Base-by-base conservation (phyloP, 345 rosid genomes). In the Adansonia digitata region DNA sequence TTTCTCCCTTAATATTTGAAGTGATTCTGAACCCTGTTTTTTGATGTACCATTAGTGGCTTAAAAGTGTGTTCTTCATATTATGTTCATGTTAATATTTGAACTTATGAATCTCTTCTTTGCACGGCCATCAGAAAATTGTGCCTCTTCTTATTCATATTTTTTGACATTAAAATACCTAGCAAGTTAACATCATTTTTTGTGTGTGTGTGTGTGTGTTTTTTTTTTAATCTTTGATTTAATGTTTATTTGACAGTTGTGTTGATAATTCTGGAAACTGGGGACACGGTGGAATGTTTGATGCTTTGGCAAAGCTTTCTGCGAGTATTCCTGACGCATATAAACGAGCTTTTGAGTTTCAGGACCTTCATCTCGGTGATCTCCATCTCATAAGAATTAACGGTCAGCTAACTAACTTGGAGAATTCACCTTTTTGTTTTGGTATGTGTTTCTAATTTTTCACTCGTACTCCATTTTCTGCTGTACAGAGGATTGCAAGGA, bases 181-280 rank as follows among this genome's bases (percentile, higher is more conserved):
- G 72, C 56, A 46, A 46, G 56, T 15, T 45, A 27, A 68, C 52
- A 17, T 27, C 24, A 8, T 22, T 2, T 66, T 4, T 62, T n/a
- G n/a, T n/a, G n/a, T n/a, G n/a, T n/a, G n/a, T n/a, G n/a, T n/a
- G n/a, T n/a, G n/a, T n/a, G n/a, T n/a, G n/a, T n/a, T 22, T 27
- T 24, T 10, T 14, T 40, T 26, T 8, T 61, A 31, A 29, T 17
- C 24, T 12, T 67, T 65, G 74, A 52, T 53, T 82, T 40, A 62
- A 78, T 75, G 37, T 7, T 42, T 64, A 39, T 53, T 55, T 59
- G 82, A 69, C 86, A 94, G 97, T 75, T 94, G 91, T 74, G 84
- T 94, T 53, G 98, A 94, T 75, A 81, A 87, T 81, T 94, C 97
- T 75, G 98, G 97, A 79, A 86, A 79, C 55, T 94, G 98, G 98